Percentiles rank a stretch among this genome's conserved stretches.
Conservation (phyloP, 352 stramenopile genomes). For the Pythium dissimile region DNA sequence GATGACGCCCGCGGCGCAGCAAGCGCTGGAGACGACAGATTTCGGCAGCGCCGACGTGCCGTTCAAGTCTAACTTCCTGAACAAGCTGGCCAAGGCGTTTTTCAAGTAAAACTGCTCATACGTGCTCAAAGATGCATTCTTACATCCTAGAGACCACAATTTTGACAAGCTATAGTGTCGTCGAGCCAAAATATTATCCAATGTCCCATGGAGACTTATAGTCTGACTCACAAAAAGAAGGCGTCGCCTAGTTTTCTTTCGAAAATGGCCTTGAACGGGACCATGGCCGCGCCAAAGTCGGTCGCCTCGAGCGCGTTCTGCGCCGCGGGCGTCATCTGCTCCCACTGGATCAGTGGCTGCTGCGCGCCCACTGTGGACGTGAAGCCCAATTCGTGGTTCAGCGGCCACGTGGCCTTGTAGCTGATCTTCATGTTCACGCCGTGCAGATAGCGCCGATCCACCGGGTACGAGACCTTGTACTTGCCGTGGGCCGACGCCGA, state of each 20-base stretch:
- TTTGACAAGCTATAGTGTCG: no score
- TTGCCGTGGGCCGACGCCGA: conserved; percentile 1
- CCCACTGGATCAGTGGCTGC: neutral
- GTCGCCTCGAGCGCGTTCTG: neutral
- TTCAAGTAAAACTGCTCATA: conserved; percentile 1
- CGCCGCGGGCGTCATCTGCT: neutral
- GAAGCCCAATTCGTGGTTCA: conserved; percentile 11
- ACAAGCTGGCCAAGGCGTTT: neutral
- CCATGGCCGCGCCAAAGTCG: neutral
- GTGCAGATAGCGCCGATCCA: neutral
- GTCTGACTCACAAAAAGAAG: neutral
- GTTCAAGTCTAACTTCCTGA: neutral
- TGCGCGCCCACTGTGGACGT: neutral
- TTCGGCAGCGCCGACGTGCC: neutral
- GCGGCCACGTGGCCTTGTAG: conserved; percentile 8
- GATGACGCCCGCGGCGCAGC: neutral
- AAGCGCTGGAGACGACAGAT: neutral
- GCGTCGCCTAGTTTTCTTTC: neutral
- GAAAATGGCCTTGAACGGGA: neutral
- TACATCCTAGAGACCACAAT: no score
- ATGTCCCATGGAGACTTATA: no score
- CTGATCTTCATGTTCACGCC: conserved; percentile 8
- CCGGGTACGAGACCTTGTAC: conserved; percentile 11
- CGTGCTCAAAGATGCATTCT: no score
- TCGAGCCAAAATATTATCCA: no score